phyloP scores from a whole-genome alignment of 148 eudicot species.

The Silene latifolia region DNA sequence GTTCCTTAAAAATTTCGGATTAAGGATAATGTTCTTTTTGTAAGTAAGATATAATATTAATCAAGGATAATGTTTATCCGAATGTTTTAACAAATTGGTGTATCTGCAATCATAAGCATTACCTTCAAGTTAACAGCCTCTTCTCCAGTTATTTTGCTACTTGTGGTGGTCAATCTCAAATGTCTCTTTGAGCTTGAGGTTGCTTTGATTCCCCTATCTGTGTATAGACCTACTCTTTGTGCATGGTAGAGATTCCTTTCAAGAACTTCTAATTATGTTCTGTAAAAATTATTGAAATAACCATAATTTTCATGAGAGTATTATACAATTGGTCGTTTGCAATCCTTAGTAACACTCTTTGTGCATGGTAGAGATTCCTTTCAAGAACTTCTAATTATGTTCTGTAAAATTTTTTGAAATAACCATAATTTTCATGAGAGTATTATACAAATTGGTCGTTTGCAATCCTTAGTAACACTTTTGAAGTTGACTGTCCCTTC shows the following conservation, averaged over 20 bases:
- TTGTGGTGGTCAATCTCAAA: no score
- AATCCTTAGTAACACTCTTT: background rate
- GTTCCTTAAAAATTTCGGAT: background rate
- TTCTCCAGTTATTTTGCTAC: no score
- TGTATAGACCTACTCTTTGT: background rate
- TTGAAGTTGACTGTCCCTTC: background rate
- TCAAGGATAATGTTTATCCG: background rate
- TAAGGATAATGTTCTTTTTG: background rate
- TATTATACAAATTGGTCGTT: background rate
- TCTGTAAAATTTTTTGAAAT: background rate
- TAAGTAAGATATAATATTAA: no score
- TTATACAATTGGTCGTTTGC: background rate
- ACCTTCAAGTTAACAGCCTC: background rate
- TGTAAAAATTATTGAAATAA: background rate
- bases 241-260: background rate
- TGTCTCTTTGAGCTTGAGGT: no score
- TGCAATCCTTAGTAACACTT: constrained; percentile 1
- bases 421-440: background rate
- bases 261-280: background rate
- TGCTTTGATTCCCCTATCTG: no score
- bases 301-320: background rate
- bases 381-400: background rate
- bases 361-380: background rate
- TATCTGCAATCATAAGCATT: background rate
- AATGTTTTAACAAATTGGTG: background rate